Percentiles rank a stretch among this genome's conserved stretches.
phyloP scores from a whole-genome alignment of 2,329 filamentous ascomycete genomes.

The Trematosphaeria pertusa region DNA sequence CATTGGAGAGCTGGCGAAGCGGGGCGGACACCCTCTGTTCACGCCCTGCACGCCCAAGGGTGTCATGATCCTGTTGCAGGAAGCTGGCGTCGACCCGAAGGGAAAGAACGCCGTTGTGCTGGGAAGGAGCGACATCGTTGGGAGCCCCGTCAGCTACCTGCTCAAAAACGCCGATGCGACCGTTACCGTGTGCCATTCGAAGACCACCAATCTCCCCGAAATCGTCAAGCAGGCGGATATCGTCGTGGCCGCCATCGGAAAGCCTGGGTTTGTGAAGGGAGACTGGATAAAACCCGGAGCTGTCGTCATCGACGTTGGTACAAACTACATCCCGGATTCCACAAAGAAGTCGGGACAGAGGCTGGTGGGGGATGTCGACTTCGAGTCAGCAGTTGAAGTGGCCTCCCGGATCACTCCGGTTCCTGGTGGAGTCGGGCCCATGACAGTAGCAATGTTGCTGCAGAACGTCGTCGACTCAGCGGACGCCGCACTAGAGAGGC shows the following conservation, averaged over 20 bases:
- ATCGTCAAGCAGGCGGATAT: slow-evolving; percentile 87
- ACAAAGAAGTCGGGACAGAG: slow-evolving; percentile 92
- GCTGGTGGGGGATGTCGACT: slow-evolving; percentile 95
- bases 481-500: slow-evolving; percentile 78
- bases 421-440: slow-evolving; percentile 94
- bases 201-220: slow-evolving; percentile 74
- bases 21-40: slow-evolving; percentile 87
- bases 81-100: slow-evolving; percentile 79
- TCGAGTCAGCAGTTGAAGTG: slow-evolving; percentile 80
- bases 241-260: slow-evolving; percentile 88
- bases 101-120: slow-evolving; percentile 96
- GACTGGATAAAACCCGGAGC: slow-evolving; percentile 94
- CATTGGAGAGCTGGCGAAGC: slow-evolving; percentile 96
- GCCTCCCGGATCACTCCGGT: slow-evolving; percentile 95
- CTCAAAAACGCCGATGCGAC: slow-evolving; percentile 96
- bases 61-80: slow-evolving; percentile 89
- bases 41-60: slow-evolving; percentile 96
- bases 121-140: slow-evolving; percentile 95
- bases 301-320: slow-evolving; percentile 98
- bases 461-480: slow-evolving; percentile 94
- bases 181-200: slow-evolving; percentile 94
- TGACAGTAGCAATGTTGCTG: slow-evolving; percentile 98
- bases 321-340: slow-evolving; percentile 89
- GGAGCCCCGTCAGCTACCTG: slow-evolving; percentile 94
- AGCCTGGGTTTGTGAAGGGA: slow-evolving; percentile 86